Evolutionary conservation across 164 flowering plant species (phyloP), one percentile per base, ranked within the genome.

Genomic region (Amborella trichopoda): DNA sequence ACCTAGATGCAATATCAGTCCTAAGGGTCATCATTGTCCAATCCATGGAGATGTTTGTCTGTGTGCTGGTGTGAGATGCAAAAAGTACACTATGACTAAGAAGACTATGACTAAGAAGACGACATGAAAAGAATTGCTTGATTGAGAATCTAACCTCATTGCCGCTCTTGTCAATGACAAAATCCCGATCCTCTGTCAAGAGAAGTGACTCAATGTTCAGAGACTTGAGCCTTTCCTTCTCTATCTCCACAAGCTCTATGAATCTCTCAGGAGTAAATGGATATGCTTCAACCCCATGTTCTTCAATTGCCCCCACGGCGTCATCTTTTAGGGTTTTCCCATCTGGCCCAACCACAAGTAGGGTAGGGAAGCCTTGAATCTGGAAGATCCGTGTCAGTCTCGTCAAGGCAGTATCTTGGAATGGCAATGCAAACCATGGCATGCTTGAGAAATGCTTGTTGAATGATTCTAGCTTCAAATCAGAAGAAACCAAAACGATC

Each of bases 141-240:
- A n/a, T n/a, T n/a, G n/a, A n/a, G n/a, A n/a, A n/a, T n/a, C n/a
- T n/a, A n/a, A 69, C 74, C 74, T 57, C 60, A 24, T 47, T 22
- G 3, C 66, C 74, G 44, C 26, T 58, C 19, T 69, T 64, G 11
- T 60, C 58, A 23, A 63, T 50, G 34, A 69, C 65, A 32, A 49
- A 69, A 50, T 66, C 68, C n/a, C 4, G 40, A 2, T 66, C 63
- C 6, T 62, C 68, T 4, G 52, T 39, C 11, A 69, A 63, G 40
- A 69, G 47, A 50, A 69, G 50, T 3, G 70, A 66, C 28, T 66
- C 70, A 2, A 69, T 51, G 3, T 68, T 69, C 36, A 62, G 64
- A 11, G 66, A 44, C 28, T 55, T 66, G 3, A 17, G 53, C 36
- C 28, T 51, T 4, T 58, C 61, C 47, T 66, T 63, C 39, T 70